Conservation (phyloP, 441 rosid species). For the Iberis amara region DNA sequence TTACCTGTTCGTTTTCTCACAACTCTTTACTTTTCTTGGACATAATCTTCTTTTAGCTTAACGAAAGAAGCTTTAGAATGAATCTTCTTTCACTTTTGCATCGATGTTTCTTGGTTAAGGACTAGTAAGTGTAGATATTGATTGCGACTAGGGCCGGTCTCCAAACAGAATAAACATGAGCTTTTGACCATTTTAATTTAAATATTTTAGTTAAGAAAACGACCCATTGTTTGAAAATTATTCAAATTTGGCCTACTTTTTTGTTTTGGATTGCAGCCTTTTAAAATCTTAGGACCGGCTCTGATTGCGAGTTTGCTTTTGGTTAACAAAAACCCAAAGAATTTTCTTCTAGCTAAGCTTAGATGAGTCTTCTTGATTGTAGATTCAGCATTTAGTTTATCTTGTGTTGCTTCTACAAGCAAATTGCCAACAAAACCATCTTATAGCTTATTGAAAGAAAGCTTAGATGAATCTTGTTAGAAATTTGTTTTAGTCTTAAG, state of each 20-base stretch:
- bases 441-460: background rate
- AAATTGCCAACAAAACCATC: slow-evolving; percentile 1
- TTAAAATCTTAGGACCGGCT: too few species aligned
- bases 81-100: slow-evolving; percentile 6
- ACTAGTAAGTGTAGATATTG: background rate
- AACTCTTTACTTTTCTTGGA: background rate
- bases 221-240: too few species aligned
- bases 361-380: background rate
- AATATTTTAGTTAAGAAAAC: too few species aligned
- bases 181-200: too few species aligned
- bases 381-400: background rate
- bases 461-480: background rate
- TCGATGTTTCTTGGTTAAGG: background rate
- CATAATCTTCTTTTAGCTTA: background rate
- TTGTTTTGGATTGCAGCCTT: too few species aligned
- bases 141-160: too few species aligned
- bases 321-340: background rate
- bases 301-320: background rate
- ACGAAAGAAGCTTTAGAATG: background rate
- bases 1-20: slow-evolving; percentile 59
- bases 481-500: background rate
- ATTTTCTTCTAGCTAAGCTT: too few species aligned
- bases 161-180: too few species aligned
- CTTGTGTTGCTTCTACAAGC: background rate
- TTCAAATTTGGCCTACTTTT: too few species aligned